Base-by-base conservation (phyloP, 768 basidiomycete species). In the Xerocomus spinulosus region DNA sequence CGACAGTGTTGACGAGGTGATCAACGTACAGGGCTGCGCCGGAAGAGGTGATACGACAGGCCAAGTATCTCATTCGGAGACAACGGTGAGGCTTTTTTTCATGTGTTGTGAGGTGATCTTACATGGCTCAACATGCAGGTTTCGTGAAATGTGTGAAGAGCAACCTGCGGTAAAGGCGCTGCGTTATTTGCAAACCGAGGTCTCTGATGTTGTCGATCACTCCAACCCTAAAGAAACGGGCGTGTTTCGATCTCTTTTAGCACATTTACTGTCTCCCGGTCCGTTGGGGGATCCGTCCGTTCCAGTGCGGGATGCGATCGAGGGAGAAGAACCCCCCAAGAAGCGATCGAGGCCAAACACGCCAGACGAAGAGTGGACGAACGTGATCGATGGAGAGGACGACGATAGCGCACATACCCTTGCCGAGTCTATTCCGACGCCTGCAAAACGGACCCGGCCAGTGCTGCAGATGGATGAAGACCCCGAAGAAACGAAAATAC, bases 141-240 rank as follows among this genome's bases (percentile, higher is more conserved):
- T 90, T 68, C 79, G 83, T n/a, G 88, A 92, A 59, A 82, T 89
- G 76, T 87, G 86, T 58, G 80, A 81, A 62, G 79, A 80, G 37
- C 71, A 66, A 14, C 64, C 81, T 2, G 50, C 66, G 1, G 74
- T 85, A 20, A 78, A 81, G 57, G 85, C 89, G 1, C 73, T 92
- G 33, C 74, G 70, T 13, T 91, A 88, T 67, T 68, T 92, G 28
- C 83, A 84, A 62, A 79, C 72, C 0, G 75, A 83, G 41, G 84
- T 92, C 9, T 81, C 81, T 0, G 73, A 74, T 2, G 81, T 87
- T 3, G 88, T 90, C 15, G 79, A 90, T 60, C 86, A 88, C 54
- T 70, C 67, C 47, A 76, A 84, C 54, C 56, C 74, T 0, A 74
- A 78, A 47, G 87, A 90, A 59, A 73, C 82, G 0, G 73, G 74